Evolutionary conservation across 768 basidiomycete genomes (phyloP).

Genomic region (Naganishia vaughanmartiniae): DNA sequence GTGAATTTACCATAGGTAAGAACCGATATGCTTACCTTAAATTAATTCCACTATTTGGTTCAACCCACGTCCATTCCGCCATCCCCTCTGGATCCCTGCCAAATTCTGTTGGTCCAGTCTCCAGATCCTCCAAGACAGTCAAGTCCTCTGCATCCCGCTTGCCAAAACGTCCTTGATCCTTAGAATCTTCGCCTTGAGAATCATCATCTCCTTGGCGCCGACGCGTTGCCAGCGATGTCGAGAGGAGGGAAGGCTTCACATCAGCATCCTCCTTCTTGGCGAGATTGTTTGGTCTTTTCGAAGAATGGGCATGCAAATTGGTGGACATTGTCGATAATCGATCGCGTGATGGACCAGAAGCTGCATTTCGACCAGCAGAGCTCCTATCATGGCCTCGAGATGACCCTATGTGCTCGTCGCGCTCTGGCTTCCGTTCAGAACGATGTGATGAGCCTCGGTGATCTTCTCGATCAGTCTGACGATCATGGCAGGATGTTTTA

Average conservation of each 20-base stretch:
- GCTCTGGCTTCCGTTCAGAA: not conserved
- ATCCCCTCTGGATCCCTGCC: conserved; percentile 66
- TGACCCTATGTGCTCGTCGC: not conserved
- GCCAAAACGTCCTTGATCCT: conserved; percentile 6
- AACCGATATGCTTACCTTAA: conserved; percentile 62
- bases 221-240: conserved; percentile 4
- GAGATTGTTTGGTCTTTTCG: not conserved
- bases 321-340: not conserved
- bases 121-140: conserved; percentile 70
- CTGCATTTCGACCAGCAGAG: not conserved
- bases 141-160: conserved; percentile 40
- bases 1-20: not conserved
- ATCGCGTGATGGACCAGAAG: not conserved
- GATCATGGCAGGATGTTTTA: not conserved
- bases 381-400: not conserved
- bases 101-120: conserved; percentile 75
- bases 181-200: not conserved
- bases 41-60: conserved; percentile 87
- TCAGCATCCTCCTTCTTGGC: not conserved
- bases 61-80: conserved; percentile 70
- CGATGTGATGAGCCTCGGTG: not conserved
- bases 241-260: not conserved
- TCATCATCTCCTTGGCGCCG: not conserved
- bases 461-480: not conserved
- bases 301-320: no score